Conservation (phyloP, 163 green algal genomes). For the Smithsoniella earleae region DNA sequence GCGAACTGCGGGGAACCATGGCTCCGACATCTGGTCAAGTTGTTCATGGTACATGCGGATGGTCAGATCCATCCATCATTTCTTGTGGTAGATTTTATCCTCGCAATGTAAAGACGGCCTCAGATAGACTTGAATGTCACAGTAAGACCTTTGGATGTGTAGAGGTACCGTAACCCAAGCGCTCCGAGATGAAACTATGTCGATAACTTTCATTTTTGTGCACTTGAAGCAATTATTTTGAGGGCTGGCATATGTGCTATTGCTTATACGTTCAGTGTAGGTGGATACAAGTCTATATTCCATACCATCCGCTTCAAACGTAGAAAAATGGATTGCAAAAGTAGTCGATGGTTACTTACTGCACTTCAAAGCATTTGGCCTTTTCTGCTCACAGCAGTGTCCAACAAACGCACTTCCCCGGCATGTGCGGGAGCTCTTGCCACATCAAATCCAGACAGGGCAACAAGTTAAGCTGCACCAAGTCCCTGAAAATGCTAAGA, state of each 20-base stretch:
- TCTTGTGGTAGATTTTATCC: slow-evolving; percentile 27
- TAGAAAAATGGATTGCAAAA: slow-evolving; percentile 2
- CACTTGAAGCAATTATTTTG: not conserved
- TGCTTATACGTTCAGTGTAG: too few relatives aligned
- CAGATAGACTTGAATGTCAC: slow-evolving; percentile 5
- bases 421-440: too few relatives aligned
- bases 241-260: too few relatives aligned
- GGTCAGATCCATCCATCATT: slow-evolving; percentile 24
- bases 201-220: too few relatives aligned
- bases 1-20: too few relatives aligned
- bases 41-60: slow-evolving; percentile 24
- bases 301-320: not conserved
- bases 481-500: too few relatives aligned
- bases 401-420: slow-evolving; percentile 1
- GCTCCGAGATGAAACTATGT: too few relatives aligned
- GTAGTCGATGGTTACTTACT: not conserved
- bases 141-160: slow-evolving; percentile 20
- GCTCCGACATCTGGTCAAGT: slow-evolving; percentile 11
- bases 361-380: slow-evolving; percentile 33
- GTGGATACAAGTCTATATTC: slow-evolving; percentile 24
- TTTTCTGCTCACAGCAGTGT: slow-evolving; percentile 25
- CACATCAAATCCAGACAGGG: too few relatives aligned
- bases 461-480: too few relatives aligned
- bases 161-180: too few relatives aligned
- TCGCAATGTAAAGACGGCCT: not conserved